Percentiles rank a stretch among this genome's conserved stretches.
Evolutionary conservation across 306 rosid species (phyloP).

Genomic region (Macrotyloma uniflorum): DNA sequence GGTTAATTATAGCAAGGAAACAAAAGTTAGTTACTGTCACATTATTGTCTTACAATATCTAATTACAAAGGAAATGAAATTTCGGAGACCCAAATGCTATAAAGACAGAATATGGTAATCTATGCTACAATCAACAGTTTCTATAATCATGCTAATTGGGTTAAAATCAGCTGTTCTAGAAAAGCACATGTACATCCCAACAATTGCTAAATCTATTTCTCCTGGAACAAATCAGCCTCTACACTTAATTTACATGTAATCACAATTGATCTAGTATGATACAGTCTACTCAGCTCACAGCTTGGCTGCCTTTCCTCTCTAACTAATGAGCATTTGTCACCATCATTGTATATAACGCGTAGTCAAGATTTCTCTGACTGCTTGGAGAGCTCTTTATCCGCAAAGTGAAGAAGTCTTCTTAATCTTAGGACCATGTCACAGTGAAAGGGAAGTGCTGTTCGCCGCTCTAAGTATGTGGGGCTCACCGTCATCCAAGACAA

Average conservation of each 20-base stretch:
- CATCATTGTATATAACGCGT: conserved; percentile 37
- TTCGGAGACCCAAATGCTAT: conserved; percentile 16
- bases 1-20: conserved; percentile 16
- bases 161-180: conserved; percentile 29
- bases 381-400: conserved; percentile 84
- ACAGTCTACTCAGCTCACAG: conserved; percentile 40
- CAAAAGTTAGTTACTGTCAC: conserved; percentile 16
- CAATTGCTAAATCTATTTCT: conserved; percentile 51
- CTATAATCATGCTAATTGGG: conserved; percentile 43
- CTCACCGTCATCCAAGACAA: conserved; percentile 97
- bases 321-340: conserved; percentile 29
- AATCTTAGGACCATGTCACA: conserved; percentile 98
- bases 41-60: conserved; percentile 40
- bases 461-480: conserved; percentile 88
- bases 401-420: conserved; percentile 92
- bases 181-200: conserved; percentile 50
- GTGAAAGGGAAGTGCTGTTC: conserved; percentile 89
- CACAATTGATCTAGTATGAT: conserved; percentile 38
- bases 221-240: conserved; percentile 44
- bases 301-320: conserved; percentile 26
- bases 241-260: conserved; percentile 50
- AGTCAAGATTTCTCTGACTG: conserved; percentile 67
- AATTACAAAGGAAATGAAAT: conserved; percentile 40
- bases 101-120: conserved; percentile 22
- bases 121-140: conserved; percentile 41